phyloP scores from a whole-genome alignment of 2,329 filamentous ascomycete genomes.

The Plectosphaerella cucumerina region DNA sequence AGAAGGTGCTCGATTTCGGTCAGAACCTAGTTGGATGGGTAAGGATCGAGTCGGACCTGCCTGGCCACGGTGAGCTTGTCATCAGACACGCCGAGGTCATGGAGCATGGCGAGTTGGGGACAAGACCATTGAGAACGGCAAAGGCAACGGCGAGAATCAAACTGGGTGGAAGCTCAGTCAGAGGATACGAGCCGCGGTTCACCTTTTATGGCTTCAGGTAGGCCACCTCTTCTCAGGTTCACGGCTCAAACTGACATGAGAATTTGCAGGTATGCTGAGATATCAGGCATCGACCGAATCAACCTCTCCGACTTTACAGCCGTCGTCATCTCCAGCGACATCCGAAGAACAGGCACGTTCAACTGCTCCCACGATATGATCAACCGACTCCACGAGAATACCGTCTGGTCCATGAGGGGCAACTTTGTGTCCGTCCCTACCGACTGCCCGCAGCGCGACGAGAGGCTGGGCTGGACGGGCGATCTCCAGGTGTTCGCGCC shows the following conservation, averaged over 20 bases:
- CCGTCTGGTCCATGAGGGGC: conserved; percentile 15
- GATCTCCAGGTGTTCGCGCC: conserved; percentile 2
- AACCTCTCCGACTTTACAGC: conserved; percentile 22
- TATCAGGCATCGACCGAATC: conserved; percentile 20
- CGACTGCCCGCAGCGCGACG: not conserved
- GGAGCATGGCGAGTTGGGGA: conserved; percentile 38
- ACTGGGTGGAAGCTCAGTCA: conserved; percentile 15
- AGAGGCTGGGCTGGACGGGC: conserved; percentile 1
- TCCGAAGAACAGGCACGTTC: not conserved
- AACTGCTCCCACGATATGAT: not conserved
- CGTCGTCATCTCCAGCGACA: not conserved
- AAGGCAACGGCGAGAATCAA: conserved; percentile 35
- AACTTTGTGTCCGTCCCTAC: conserved; percentile 6
- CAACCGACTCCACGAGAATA: conserved; percentile 32
- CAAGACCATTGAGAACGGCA: conserved; percentile 36
- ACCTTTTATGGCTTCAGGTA: conserved; percentile 53
- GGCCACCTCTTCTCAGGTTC: conserved; percentile 33
- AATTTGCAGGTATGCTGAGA: conserved; percentile 25
- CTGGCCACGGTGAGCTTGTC: conserved; percentile 30
- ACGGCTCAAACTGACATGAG: conserved; percentile 29
- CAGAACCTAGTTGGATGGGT: conserved; percentile 50
- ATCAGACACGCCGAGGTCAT: conserved; percentile 54
- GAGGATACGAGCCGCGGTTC: conserved; percentile 38
- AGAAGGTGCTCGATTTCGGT: conserved; percentile 50
- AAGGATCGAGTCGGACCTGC: conserved; percentile 24